A percentile compares a stretch with the other conserved stretches of the same genome.
These are phyloP conservation scores for Funneliformis mosseae DNA, from an alignment of 192 early-diverging fungal species.

Conservation along the genomic window DNA sequence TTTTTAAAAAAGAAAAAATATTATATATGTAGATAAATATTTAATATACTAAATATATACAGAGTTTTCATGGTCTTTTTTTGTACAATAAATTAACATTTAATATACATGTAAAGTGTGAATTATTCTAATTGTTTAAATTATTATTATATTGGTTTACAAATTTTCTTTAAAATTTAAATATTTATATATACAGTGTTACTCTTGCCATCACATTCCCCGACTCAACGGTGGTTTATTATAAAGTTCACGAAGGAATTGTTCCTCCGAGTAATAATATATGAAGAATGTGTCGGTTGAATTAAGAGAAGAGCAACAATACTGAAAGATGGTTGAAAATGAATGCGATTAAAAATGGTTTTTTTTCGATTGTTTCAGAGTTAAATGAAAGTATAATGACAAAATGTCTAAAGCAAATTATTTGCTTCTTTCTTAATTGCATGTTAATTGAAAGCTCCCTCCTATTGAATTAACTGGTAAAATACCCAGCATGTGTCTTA, in stretches of 20 bases:
- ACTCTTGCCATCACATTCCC: slow-evolving; percentile 30
- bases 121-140: not conserved
- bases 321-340: not conserved
- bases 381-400: not conserved
- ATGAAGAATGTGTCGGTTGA: not conserved
- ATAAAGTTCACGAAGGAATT: slow-evolving; percentile 33
- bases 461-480: not conserved
- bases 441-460: not conserved
- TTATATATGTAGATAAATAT: no score
- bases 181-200: slow-evolving; percentile 15
- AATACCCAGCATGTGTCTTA: not conserved
- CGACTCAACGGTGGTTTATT: slow-evolving; percentile 33
- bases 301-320: not conserved
- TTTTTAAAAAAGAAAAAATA: not conserved
- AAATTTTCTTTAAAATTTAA: not conserved
- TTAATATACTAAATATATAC: not conserved
- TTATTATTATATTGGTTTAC: not conserved
- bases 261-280: slow-evolving; percentile 2
- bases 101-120: slow-evolving; percentile 6
- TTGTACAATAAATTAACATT: slow-evolving; percentile 1
- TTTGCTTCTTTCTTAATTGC: not conserved
- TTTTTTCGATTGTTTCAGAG: not conserved
- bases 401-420: not conserved
- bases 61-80: not conserved
- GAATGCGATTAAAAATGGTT: not conserved